Base-by-base conservation (phyloP, 495 filamentous ascomycete genomes). In the Cryomyces antarcticus region DNA sequence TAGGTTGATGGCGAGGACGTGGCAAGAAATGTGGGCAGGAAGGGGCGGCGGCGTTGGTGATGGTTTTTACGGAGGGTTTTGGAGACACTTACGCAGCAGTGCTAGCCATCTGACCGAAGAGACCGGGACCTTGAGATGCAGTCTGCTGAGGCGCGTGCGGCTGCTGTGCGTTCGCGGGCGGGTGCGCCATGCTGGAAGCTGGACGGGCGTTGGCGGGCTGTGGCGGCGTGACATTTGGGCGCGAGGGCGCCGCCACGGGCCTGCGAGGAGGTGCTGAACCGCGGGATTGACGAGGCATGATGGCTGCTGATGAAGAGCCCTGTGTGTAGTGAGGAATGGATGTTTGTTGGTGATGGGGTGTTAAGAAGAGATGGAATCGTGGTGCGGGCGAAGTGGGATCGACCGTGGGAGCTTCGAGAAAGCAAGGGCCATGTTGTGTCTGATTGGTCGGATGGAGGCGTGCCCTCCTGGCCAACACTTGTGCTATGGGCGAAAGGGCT, bases 101-200 rank as follows among this genome's bases (percentile, higher is more conserved):
- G 37, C 50, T 55, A 35, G 62, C 62, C 62, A 66, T 66, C 46
- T 62, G 57, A 13, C 61, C 63, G 37, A 66, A 63, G 11, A 66
- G 47, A 13, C 62, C 62, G 1, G 59, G 51, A 27, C 62, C 56
- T 33, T 54, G 51, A 30, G 46, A 46, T 11, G 13, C 31, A 41
- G 48, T 46, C 30, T 53, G 45, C 17, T 54, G 50, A 11, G 52
- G 44, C n/a, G 50, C 45, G 5, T 35, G 50, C 11, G 49, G 45
- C 28, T 41, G 41, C 31, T 47, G 46, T 10, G 46, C 39, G 17
- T 43, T 43, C 28, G 50, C 46, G 3, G 60, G 48, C 10, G 62
- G 60, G 37, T 46, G 47, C 7, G 62, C 62, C 34, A 46, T 49
- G 40, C 60, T 64, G 12, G 53, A 60, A 12, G 58, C 47, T 38